Evolutionary conservation across 2,329 filamentous ascomycete genomes (phyloP), one percentile per base, ranked within the genome.

Genomic region (Monosporascus sp.): DNA sequence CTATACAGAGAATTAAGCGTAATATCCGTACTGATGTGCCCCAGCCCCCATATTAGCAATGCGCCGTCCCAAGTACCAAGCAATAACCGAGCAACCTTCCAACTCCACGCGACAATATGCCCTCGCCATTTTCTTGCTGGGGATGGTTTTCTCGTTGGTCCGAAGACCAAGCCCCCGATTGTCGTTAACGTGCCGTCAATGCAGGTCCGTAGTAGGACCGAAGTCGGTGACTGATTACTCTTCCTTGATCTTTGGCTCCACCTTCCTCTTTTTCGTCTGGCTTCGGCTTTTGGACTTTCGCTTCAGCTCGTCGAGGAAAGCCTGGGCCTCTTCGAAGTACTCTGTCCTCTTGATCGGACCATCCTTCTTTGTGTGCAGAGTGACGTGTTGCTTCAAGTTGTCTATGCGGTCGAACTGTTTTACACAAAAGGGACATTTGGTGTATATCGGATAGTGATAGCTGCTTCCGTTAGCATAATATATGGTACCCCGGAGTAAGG

Each of bases 311-410:
- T 62, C 62, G 26, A 56, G 54, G 2, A 63, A 14, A 2, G 58
- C 57, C 35, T 61, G 37, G 3, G 70, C 71, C 1, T 61, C 62
- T 0, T 60, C 51, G 46, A 61, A 55, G 51, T 64, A 72, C 8
- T 64, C 51, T 2, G 70, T 70, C 38, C 72, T 65, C 18, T 65
- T 62, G 38, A 65, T 69, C 48, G 64, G 60, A 17, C 67, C 59
- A n/a, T 61, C 54, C 41, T 61, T 52, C 7, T 61, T 53, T 7
- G 67, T 68, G 57, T 75, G 72, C 3, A 74, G 63, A n/a, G 57
- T 60, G n/a, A 74, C 59, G 51, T 75, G 72, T 22, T 65, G 60
- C 1, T 65, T 61, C 57, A 65, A 70, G 63, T 75, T 75, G 53
- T 75, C 73, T 26, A 51, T 61, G 26, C 72, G 68, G 61, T 72